Base-by-base conservation (phyloP, 345 rosid species). In the Turritis glabra region DNA sequence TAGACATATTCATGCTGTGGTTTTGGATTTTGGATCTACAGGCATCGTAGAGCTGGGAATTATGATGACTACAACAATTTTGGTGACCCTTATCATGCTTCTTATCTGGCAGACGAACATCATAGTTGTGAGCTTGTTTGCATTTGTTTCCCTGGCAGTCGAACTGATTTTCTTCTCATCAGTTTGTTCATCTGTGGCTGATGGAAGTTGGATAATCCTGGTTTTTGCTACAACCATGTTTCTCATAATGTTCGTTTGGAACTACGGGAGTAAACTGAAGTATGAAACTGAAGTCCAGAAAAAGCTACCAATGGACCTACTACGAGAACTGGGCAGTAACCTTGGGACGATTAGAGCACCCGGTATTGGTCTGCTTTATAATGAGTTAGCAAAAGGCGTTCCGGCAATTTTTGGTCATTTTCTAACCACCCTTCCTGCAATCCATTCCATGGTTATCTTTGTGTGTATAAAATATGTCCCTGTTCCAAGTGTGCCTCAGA, bases 271-370 rank as follows among this genome's bases (percentile, higher is more conserved):
- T 81, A 92, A 90, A 81, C 91, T 95, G 30, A 95, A 88, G 80
- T 92, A 95, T 58, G 99, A 95, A 82, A 95, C 98, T 52, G 99
- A 95, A 85, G 99, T 95, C 67, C 92, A 88, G 90, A 87, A 90
- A 78, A 95, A 90, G 82, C 62, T 95, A 80, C 85, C 98, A 0
- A 88, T 88, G 97, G 97, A 90, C 80, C 86, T 92, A 82, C 83
- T 90, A 83, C 85, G 94, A 52, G 91, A 92, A 81, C 79, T 95
- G 61, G 99, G 98, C 38, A 78, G 93, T 83, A 89, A 90, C 70
- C 98, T 95, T 29, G 99, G 99, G 69, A 95, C 99, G 12, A 84
- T 95, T 61, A 85, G 98, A 81, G 99, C 98, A 79, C 98, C 99
- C 8, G 98, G 99, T 51, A 95, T 95, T 65, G 99, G 97, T 69